These are phyloP conservation scores for Annulohypoxylon nitens DNA, from an alignment of 495 filamentous ascomycete genomes.

Conservation along the genomic window DNA sequence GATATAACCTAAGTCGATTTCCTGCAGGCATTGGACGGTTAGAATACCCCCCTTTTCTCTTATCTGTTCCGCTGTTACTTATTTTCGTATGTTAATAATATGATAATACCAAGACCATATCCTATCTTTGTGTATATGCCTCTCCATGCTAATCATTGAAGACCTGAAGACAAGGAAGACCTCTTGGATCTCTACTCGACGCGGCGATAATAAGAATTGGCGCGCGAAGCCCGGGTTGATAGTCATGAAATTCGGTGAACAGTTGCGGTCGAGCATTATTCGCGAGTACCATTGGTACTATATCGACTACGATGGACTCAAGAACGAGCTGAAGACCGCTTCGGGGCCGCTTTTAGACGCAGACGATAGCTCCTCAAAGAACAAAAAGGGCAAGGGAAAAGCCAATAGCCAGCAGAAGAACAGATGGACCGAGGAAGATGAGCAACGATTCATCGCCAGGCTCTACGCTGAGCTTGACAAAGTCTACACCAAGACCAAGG, in stretches of 20 bases:
- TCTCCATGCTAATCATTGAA: slow-evolving; percentile 63
- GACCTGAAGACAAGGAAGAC: slow-evolving; percentile 58
- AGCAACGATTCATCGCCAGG: slow-evolving; percentile 85
- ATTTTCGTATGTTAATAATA: slow-evolving; percentile 31
- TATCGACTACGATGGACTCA: slow-evolving; percentile 95
- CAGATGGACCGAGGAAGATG: slow-evolving; percentile 92
- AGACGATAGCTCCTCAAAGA: slow-evolving; percentile 47
- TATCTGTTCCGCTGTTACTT: slow-evolving; percentile 24
- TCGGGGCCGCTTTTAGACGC: slow-evolving; percentile 63
- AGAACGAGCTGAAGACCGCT: slow-evolving; percentile 82
- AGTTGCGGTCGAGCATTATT: slow-evolving; percentile 92
- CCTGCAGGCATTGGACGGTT: slow-evolving; percentile 21
- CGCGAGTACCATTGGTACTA: slow-evolving; percentile 97
- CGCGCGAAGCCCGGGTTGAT: slow-evolving; percentile 56
- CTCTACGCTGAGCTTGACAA: slow-evolving; percentile 95
- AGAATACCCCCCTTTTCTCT: slow-evolving; percentile 1
- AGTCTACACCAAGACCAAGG: slow-evolving; percentile 94
- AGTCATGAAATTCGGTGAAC: slow-evolving; percentile 90
- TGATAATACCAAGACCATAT: slow-evolving; percentile 8
- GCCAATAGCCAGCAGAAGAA: slow-evolving; percentile 63
- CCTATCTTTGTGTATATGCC: slow-evolving; percentile 7
- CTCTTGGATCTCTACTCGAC: slow-evolving; percentile 51
- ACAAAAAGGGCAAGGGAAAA: slow-evolving; percentile 62
- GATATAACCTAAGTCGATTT: slow-evolving; percentile 21
- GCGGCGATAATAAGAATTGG: slow-evolving; percentile 41